Conservation (phyloP, 2,329 filamentous ascomycete species). For the Sarocladiaceae sp. region DNA sequence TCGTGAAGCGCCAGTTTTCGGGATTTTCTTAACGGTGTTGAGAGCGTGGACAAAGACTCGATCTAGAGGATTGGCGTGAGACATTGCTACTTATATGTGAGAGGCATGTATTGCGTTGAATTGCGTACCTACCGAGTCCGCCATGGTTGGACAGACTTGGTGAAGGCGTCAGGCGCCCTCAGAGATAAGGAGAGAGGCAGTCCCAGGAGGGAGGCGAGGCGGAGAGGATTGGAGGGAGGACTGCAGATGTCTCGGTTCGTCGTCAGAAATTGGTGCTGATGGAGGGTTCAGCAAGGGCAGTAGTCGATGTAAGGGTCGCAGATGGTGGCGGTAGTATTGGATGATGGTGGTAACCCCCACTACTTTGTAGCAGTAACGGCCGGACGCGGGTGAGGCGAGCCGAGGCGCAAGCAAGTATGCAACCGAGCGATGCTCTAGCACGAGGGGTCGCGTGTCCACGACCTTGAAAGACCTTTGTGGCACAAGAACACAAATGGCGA, state of each 20-base stretch:
- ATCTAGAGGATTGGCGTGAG: conserved; percentile 50
- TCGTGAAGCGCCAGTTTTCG: conserved; percentile 84
- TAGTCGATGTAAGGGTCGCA: background rate
- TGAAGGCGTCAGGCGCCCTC: conserved; percentile 8
- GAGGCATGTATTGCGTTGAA: background rate
- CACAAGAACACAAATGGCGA: no score
- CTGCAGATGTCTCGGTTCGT: background rate
- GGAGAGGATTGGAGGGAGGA: background rate
- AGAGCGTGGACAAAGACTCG: conserved; percentile 98
- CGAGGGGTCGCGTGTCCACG: no score
- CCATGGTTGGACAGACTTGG: conserved; percentile 22
- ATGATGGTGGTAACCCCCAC: background rate
- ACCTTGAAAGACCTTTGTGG: no score
- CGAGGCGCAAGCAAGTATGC: conserved; percentile 4
- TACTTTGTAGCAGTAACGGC: background rate
- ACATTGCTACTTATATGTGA: background rate
- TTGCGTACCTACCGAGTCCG: conserved; percentile 33
- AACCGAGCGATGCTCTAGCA: conserved; percentile 7
- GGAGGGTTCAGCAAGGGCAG: background rate
- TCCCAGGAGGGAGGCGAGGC: background rate
- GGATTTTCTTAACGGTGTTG: conserved; percentile 97
- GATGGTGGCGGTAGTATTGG: background rate
- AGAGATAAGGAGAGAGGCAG: background rate
- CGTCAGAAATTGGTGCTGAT: background rate
- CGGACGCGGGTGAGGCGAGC: conserved; percentile 6